Base-by-base conservation (phyloP, 768 basidiomycete genomes). In the Russula dissimulans region DNA sequence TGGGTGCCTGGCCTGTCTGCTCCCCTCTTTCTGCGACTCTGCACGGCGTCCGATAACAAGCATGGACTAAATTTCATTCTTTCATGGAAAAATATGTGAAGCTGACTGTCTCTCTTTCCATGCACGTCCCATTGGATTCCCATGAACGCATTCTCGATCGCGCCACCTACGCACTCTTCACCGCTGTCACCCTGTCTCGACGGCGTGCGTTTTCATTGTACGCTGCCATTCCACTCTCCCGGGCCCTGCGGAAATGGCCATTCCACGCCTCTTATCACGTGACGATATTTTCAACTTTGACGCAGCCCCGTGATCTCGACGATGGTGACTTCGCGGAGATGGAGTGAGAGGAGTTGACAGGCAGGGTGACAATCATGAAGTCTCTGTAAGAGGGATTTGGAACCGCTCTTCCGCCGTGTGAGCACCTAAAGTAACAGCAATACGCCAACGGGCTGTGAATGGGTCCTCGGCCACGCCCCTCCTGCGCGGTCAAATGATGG, bases 271-370 rank as follows among this genome's bases (percentile, higher is more conserved):
- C 12, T 44, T 46, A 49, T 11, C 59, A 60, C 48, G 41, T 53
- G 56, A 42, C 49, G 26, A 44, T 44, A 65, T 5, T 45, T n/a
- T 45, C 43, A 43, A 7, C 32, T 44, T 4, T 7, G 29, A 8
- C 39, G 29, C 66, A 95, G 87, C 95, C 94, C 12, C 89, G 83
- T 70, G 93, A 97, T 72, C 77, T 97, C 72, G 95, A 97, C 69
- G 91, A 90, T 62, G 92, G 93, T 7, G 92, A 95, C 71, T 95
- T 95, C 72, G 79, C 81, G 61, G 87, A 86, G 61, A 74, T 85
- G 76, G 85, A 86, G 68, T 89, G 69, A 45, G 18, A 14, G 18
- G n/a, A 22, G 29, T 49, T n/a, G 39, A 29, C 10, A n/a, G 15
- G 11, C 9, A 15, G 18, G 11, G n/a, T 29, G 59, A 44, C 59